A percentile compares a stretch with the other conserved stretches of the same genome.
These are phyloP conservation scores for Ciborinia camelliae DNA, from an alignment of 2,329 filamentous ascomycete genomes.

Conservation along the genomic window DNA sequence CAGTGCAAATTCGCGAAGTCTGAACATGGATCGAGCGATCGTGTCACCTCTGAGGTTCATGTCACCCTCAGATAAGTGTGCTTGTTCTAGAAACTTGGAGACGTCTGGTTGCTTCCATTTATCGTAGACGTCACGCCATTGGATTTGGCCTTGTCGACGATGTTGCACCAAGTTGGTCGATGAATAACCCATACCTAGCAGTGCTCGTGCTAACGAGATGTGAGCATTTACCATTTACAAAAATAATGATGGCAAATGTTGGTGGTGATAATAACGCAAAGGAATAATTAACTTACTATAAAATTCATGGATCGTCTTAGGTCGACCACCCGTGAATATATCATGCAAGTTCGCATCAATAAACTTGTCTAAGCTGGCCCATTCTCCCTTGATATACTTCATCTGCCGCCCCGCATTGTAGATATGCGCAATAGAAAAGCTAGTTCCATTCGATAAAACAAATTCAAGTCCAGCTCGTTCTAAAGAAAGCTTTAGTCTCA, in stretches of 20 bases:
- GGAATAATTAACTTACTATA: neutral
- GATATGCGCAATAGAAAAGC: neutral
- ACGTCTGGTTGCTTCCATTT: neutral
- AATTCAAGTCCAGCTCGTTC: neutral
- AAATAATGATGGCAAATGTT: no score
- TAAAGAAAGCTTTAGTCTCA: neutral
- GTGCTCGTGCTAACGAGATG: neutral
- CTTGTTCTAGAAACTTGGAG: neutral
- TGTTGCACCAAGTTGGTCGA: neutral
- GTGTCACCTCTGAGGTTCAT: neutral
- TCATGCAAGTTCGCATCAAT: conserved; percentile 1
- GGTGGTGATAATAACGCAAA: neutral
- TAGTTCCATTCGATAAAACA: neutral
- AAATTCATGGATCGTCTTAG: neutral
- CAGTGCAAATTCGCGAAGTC: neutral
- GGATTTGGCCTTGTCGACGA: neutral
- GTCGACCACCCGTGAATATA: neutral
- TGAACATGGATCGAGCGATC: neutral
- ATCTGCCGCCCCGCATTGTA: neutral
- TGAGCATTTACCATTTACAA: neutral
- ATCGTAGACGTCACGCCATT: neutral
- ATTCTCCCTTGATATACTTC: neutral
- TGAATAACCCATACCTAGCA: neutral
- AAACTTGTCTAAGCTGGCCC: neutral
- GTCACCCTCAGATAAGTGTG: neutral